These are phyloP conservation scores for Ophiosphaerella herpotricha DNA, from an alignment of 2,329 filamentous ascomycete species.

Conservation along the genomic window DNA sequence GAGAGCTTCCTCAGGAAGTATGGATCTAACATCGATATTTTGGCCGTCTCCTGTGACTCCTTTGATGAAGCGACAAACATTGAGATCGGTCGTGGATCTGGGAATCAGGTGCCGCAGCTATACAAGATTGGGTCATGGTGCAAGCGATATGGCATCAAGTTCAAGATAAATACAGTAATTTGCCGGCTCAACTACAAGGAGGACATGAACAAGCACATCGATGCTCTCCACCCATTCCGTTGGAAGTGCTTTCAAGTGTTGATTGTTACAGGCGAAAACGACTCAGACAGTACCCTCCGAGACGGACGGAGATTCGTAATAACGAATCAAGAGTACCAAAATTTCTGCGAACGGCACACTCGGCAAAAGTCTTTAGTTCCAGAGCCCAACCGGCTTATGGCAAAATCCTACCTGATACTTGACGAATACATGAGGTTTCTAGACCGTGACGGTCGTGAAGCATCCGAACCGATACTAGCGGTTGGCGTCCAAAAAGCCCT, in stretches of 20 bases:
- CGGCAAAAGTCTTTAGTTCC: slow-evolving; percentile 49
- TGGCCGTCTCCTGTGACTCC: slow-evolving; percentile 63
- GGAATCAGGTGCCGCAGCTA: slow-evolving; percentile 52
- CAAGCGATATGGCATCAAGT: slow-evolving; percentile 53
- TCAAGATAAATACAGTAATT: slow-evolving; percentile 64
- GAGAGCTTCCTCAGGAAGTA: slow-evolving; percentile 51
- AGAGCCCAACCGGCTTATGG: slow-evolving; percentile 59
- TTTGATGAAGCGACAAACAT: slow-evolving; percentile 58
- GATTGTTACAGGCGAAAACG: slow-evolving; percentile 60
- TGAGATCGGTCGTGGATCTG: slow-evolving; percentile 52
- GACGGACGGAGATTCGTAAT: slow-evolving; percentile 53
- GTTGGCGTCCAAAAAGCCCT: slow-evolving; percentile 55
- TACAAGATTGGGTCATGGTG: slow-evolving; percentile 55
- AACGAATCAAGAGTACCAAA: slow-evolving; percentile 52
- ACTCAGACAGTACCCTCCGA: slow-evolving; percentile 36
- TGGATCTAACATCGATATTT: slow-evolving; percentile 56
- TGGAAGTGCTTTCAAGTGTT: slow-evolving; percentile 63
- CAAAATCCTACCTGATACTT: slow-evolving; percentile 56
- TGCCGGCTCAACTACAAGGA: slow-evolving; percentile 56
- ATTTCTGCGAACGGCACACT: slow-evolving; percentile 51
- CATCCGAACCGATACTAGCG: slow-evolving; percentile 46
- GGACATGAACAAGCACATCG: slow-evolving; percentile 44
- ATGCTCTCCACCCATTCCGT: slow-evolving; percentile 53
- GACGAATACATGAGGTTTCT: slow-evolving; percentile 60
- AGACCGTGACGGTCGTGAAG: slow-evolving; percentile 41